Evolutionary conservation across 1,139 yeast genomes (phyloP).

Genomic region (Taphrina pruni): DNA sequence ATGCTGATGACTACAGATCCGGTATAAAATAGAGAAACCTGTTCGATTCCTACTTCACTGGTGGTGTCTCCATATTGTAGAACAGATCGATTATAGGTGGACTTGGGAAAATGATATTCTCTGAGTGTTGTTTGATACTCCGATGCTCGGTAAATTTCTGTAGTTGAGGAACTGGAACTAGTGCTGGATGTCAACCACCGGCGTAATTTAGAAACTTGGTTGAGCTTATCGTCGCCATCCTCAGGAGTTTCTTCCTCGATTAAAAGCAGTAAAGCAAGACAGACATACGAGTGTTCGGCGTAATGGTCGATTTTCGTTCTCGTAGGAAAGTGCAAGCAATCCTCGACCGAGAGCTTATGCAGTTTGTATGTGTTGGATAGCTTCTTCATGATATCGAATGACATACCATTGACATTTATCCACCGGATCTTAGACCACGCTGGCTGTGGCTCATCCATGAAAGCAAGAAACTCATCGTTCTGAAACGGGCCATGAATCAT

Average conservation of each 20-base stretch:
- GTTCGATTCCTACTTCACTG: slow-evolving; percentile 60
- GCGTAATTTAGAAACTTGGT: background rate
- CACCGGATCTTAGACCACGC: slow-evolving; percentile 63
- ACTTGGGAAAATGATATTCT: slow-evolving; percentile 23
- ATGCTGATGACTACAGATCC: slow-evolving; percentile 60
- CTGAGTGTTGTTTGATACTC: slow-evolving; percentile 20
- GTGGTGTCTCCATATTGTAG: slow-evolving; percentile 8
- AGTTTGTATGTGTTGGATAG: slow-evolving; percentile 55
- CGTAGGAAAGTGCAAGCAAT: slow-evolving; percentile 65
- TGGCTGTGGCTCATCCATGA: slow-evolving; percentile 48
- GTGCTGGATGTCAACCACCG: background rate
- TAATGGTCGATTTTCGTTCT: slow-evolving; percentile 62
- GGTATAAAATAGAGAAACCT: slow-evolving; percentile 59
- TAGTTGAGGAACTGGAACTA: background rate
- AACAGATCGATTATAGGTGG: slow-evolving; percentile 14
- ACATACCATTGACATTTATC: slow-evolving; percentile 62
- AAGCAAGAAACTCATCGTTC: slow-evolving; percentile 47
- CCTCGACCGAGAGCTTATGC: slow-evolving; percentile 62
- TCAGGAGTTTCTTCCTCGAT: slow-evolving; percentile 46
- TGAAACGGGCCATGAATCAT: slow-evolving; percentile 41
- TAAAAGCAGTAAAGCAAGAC: slow-evolving; percentile 59
- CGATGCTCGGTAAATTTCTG: slow-evolving; percentile 16
- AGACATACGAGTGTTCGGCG: slow-evolving; percentile 59
- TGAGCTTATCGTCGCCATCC: background rate
- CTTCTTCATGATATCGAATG: slow-evolving; percentile 61